phyloP scores from a whole-genome alignment of 495 filamentous ascomycete species.

The Chaetomidium leptoderma region DNA sequence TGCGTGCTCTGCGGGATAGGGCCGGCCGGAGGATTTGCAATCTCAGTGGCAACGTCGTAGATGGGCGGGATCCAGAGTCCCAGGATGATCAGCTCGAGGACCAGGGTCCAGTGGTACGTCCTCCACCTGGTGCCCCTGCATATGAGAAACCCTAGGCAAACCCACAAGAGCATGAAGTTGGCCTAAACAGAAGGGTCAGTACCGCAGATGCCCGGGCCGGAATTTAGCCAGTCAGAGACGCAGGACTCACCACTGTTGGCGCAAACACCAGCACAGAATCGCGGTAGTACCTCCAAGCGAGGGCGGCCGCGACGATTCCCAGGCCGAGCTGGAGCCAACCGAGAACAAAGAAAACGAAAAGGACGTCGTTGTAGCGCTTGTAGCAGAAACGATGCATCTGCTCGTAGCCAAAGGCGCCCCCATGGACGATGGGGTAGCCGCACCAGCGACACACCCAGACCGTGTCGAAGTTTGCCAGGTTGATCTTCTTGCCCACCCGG shows the following conservation, averaged over 20 bases:
- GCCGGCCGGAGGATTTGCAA: background rate
- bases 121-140: conserved; percentile 17
- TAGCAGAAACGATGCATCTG: conserved; percentile 32
- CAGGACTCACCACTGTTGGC: conserved; percentile 28
- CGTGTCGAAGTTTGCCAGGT: conserved; percentile 20
- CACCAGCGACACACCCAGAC: conserved; percentile 34
- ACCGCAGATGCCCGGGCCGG: background rate
- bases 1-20: conserved; percentile 5
- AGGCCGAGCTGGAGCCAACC: conserved; percentile 30
- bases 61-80: conserved; percentile 32
- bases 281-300: conserved; percentile 30
- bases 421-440: conserved; percentile 22
- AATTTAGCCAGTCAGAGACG: too few species aligned
- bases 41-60: conserved; percentile 17
- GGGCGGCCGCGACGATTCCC: conserved; percentile 22
- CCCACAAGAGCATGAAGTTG: conserved; percentile 31
- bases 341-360: conserved; percentile 24
- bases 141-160: conserved; percentile 22
- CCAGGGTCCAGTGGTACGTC: conserved; percentile 23
- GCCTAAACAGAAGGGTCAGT: conserved; percentile 7
- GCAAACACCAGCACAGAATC: conserved; percentile 22
- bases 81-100: conserved; percentile 29
- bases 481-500: conserved; percentile 20
- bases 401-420: conserved; percentile 17
- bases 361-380: conserved; percentile 22